Conservation (phyloP, 2,329 filamentous ascomycete genomes). For the Zymoseptoria ardabiliae region DNA sequence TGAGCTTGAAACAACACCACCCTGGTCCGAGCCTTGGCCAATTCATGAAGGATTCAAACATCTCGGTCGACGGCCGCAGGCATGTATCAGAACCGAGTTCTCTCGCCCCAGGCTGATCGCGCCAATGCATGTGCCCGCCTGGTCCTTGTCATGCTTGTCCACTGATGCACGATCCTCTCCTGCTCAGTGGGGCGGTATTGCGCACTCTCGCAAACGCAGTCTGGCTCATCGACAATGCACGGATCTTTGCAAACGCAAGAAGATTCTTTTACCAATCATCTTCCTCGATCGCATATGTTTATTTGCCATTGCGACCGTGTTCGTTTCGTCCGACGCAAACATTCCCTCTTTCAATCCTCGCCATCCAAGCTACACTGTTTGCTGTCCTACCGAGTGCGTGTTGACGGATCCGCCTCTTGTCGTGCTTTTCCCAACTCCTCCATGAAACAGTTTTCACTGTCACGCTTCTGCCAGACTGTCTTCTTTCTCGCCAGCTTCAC, state of each 20-base stretch:
- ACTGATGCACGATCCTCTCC: background rate
- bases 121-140: background rate
- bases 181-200: background rate
- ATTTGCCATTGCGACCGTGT: background rate
- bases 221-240: background rate
- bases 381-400: background rate
- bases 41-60: background rate
- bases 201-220: background rate
- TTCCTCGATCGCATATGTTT: background rate
- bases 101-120: background rate
- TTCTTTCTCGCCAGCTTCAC: background rate
- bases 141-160: background rate
- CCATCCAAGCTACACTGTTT: background rate
- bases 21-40: background rate
- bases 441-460: background rate
- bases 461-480: background rate
- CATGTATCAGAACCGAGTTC: background rate
- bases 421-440: background rate
- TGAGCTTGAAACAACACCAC: background rate
- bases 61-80: background rate
- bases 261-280: background rate
- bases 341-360: background rate
- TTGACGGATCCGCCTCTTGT: background rate
- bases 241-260: background rate
- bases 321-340: background rate